A percentile compares a stretch with the other conserved stretches of the same genome.
These are phyloP conservation scores for Botryotinia calthae DNA, from an alignment of 2,329 filamentous ascomycete species.

Conservation along the genomic window DNA sequence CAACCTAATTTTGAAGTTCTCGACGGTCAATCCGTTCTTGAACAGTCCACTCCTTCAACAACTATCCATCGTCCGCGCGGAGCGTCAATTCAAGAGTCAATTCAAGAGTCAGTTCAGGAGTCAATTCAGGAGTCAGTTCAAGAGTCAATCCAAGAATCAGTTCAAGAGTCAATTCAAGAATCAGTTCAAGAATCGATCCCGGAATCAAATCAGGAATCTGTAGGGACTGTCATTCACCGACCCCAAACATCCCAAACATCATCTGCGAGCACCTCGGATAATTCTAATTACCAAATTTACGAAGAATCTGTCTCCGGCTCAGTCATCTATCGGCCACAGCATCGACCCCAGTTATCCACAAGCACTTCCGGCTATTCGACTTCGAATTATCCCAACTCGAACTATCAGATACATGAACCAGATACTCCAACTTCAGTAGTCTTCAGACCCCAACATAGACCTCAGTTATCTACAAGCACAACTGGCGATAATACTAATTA, in stretches of 20 bases:
- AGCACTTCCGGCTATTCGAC: slow-evolving; percentile 18
- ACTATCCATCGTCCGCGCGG: slow-evolving; percentile 7
- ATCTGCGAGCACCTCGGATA: slow-evolving; percentile 13
- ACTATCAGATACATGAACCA: slow-evolving; percentile 20
- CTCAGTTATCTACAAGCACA: slow-evolving; percentile 19
- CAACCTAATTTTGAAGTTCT: slow-evolving; percentile 18
- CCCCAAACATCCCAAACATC: slow-evolving; percentile 11
- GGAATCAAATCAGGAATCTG: slow-evolving; percentile 4
- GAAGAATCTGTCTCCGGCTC: slow-evolving; percentile 13
- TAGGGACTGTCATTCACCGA: neutral
- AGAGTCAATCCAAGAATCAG: neutral
- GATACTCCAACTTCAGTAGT: slow-evolving; percentile 18
- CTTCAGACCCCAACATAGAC: slow-evolving; percentile 11
- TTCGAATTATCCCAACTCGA: slow-evolving; percentile 12
- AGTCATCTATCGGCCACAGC: slow-evolving; percentile 18
- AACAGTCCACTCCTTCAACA: slow-evolving; percentile 19
- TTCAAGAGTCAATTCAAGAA: neutral
- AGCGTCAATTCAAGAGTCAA: neutral
- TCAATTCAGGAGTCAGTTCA: neutral
- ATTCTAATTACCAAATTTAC: slow-evolving; percentile 13
- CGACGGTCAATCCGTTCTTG: slow-evolving; percentile 1
- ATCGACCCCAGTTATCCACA: slow-evolving; percentile 1
- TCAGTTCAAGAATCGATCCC: neutral
- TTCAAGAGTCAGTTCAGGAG: neutral
- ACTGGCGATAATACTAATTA: slow-evolving; percentile 17